phyloP scores from a whole-genome alignment of 805 yeast species.

The Pichia thaimueangensis region DNA sequence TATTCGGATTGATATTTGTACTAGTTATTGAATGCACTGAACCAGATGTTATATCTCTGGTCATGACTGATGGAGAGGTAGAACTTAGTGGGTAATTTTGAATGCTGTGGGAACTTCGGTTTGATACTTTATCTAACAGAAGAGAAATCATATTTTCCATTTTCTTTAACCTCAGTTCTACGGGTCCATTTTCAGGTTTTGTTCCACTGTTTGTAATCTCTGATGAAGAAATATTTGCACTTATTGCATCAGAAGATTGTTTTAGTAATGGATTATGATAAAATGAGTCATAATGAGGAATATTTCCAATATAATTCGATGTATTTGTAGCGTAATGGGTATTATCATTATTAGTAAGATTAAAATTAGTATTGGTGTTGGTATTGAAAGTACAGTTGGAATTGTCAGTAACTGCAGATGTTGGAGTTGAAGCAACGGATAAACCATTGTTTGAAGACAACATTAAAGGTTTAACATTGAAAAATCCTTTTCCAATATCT shows the following conservation, averaged over 20 bases:
- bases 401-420: background rate
- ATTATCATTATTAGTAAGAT: no score
- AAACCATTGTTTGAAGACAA: background rate
- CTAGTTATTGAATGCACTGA: no score
- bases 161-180: constrained; percentile 27
- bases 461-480: background rate
- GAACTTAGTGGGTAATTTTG: no score
- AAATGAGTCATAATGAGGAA: no score
- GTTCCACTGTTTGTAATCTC: background rate
- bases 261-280: background rate
- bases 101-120: constrained; percentile 10
- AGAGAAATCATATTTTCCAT: constrained; percentile 31
- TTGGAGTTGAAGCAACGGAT: background rate
- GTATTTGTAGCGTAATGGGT: no score
- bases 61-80: no score
- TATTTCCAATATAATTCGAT: no score
- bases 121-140: constrained; percentile 14
- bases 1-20: no score
- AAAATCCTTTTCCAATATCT: background rate
- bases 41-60: no score
- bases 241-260: background rate
- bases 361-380: background rate
- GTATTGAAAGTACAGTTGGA: background rate
- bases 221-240: no score
- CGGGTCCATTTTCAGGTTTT: background rate